Evolutionary conservation across 768 basidiomycete genomes (phyloP), one percentile per base, ranked within the genome.

Genomic region (Psilocybe tampanensis): DNA sequence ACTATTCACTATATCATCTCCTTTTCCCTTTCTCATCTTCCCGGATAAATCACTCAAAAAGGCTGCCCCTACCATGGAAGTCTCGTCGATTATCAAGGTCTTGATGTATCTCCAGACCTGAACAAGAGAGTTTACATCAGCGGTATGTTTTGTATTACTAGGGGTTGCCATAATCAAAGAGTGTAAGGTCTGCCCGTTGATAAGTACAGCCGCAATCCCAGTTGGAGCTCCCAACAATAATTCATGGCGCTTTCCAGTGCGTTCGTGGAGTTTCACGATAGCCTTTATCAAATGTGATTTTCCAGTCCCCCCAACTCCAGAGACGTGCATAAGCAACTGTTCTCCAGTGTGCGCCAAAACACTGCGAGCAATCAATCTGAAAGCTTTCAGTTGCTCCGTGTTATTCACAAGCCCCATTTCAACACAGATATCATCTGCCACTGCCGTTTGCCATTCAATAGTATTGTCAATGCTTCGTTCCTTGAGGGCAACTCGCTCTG

Each of bases 281-380:
- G 66, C 49, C 11, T 62, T 56, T 0, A 72, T 62, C 1, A 72
- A 59, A 52, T 71, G 66, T 0, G 65, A 69, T 54, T 72, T 73
- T 0, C 71, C 69, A 0, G 72, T 71, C 8, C 71, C 71, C 70
- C 71, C 1, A 67, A 29, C 68, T 15, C 61, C 70, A 0, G 66
- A 60, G 1, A 74, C 57, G n/a, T 70, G 64, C 66, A 72, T 66
- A 5, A 63, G 33, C 8, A 72, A 26, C 34, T 69, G 68, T n/a
- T 60, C 49, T 9, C 29, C 29, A 5, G 29, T 29, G 29, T 9
- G 29, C 5, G 4, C 9, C 9, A 29, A 5, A 9, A 29, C 9
- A 29, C 9, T 4, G 4, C 29, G 4, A 5, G 29, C 9, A 9
- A 29, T 5, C 29, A 29, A 29, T 29, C 9, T 29, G 29, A 29